Percentiles rank a stretch among this genome's conserved stretches.
phyloP scores from a whole-genome alignment of 371 early-diverging fungal genomes.

The Mucor racemosus region DNA sequence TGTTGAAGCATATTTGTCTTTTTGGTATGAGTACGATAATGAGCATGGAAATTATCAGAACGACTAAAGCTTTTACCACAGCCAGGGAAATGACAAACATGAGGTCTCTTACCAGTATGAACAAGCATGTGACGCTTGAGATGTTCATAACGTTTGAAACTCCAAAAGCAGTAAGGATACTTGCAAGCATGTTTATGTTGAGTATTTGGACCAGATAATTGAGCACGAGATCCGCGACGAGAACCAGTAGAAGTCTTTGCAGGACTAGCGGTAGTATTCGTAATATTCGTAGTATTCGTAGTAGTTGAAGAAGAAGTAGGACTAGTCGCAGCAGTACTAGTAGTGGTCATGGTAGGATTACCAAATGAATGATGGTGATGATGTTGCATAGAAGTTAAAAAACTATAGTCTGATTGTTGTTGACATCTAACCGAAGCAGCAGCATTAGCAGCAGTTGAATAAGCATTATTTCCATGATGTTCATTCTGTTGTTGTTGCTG shows the following conservation, averaged over 20 bases:
- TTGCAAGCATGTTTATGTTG: conserved; percentile 45
- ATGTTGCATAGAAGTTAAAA: conserved; percentile 9
- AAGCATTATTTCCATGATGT: neutral
- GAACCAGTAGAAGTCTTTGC: neutral
- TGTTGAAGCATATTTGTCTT: conserved; percentile 24
- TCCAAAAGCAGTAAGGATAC: conserved; percentile 41
- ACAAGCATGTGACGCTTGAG: conserved; percentile 44
- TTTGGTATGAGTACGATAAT: conserved; percentile 60
- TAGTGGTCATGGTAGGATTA: neutral
- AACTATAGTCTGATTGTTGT: conserved; percentile 11
- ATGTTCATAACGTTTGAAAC: conserved; percentile 47
- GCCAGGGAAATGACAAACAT: conserved; percentile 67
- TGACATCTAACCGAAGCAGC: conserved; percentile 7
- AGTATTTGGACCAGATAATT: conserved; percentile 33
- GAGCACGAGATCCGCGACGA: conserved; percentile 28
- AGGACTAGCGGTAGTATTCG: neutral
- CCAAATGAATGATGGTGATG: conserved; percentile 3
- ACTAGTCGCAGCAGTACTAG: neutral
- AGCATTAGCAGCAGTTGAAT: conserved; percentile 17
- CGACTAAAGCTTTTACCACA: conserved; percentile 78
- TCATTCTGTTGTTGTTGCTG: neutral
- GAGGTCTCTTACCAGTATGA: conserved; percentile 69
- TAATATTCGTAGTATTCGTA: too few species aligned
- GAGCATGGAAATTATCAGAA: conserved; percentile 75
- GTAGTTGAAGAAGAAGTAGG: conserved; percentile 5